These are phyloP conservation scores for Blepharisma japonicum DNA, from an alignment of 73 alveolate genomes.

Conservation along the genomic window DNA sequence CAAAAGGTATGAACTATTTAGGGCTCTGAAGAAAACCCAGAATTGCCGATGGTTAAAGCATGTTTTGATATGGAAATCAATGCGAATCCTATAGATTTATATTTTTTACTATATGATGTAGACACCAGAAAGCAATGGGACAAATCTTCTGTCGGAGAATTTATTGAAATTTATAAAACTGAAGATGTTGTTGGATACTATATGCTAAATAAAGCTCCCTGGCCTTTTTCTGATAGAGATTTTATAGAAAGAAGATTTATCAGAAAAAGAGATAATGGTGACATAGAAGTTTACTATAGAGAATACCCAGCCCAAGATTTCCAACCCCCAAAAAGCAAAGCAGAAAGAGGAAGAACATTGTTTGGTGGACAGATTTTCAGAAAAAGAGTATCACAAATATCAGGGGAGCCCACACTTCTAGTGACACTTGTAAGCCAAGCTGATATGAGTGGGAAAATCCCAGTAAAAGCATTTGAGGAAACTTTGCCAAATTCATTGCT, in stretches of 20 bases:
- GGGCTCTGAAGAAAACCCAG: neutral
- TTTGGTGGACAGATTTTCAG: conserved; percentile 23
- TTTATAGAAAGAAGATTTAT: conserved; percentile 13
- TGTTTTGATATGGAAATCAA: conserved; percentile 11
- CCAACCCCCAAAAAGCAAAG: neutral
- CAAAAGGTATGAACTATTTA: too few relatives aligned
- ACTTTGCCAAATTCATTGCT: neutral
- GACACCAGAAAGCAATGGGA: conserved; percentile 6
- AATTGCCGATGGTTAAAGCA: neutral
- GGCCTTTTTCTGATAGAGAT: conserved; percentile 27
- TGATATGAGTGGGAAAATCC: conserved; percentile 13
- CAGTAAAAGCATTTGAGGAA: neutral
- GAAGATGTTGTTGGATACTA: conserved; percentile 16
- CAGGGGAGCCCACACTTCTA: neutral
- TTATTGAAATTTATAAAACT: neutral
- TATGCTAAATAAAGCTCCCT: conserved; percentile 24
- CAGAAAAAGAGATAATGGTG: neutral
- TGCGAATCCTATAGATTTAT: conserved; percentile 27
- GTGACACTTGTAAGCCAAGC: conserved; percentile 13
- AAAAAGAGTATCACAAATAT: neutral
- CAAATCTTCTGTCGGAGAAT: neutral
- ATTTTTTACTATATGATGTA: neutral
- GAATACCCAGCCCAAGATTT: neutral
- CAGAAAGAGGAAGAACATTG: conserved; percentile 3
- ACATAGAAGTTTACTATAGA: neutral